Evolutionary conservation across 495 filamentous ascomycete species (phyloP).

Genomic region (Aspergillus egyptiacus): DNA sequence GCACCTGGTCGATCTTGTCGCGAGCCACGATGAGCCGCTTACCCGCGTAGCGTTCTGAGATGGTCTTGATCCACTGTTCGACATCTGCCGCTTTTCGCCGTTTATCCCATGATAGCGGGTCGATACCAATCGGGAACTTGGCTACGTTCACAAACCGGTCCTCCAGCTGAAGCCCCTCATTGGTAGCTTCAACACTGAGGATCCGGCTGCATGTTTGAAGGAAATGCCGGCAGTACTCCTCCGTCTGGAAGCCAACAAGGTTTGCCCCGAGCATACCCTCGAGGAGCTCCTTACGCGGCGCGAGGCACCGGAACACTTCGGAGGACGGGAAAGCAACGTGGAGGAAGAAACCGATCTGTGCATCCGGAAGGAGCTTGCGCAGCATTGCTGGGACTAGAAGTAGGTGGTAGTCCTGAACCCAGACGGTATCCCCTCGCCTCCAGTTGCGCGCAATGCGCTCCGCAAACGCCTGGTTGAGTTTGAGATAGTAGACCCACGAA

Average conservation of each 20-base stretch:
- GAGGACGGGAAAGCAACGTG: slow-evolving; percentile 94
- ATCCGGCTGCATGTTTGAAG: slow-evolving; percentile 88
- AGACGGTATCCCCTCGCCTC: slow-evolving; percentile 84
- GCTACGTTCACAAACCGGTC: slow-evolving; percentile 85
- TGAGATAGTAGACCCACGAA: slow-evolving; percentile 89
- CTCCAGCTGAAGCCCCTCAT: slow-evolving; percentile 82
- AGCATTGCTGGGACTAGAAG: slow-evolving; percentile 89
- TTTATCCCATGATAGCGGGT: slow-evolving; percentile 65
- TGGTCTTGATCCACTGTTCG: slow-evolving; percentile 66
- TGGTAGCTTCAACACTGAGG: slow-evolving; percentile 77
- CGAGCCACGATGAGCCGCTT: slow-evolving; percentile 87
- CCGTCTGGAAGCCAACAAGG: slow-evolving; percentile 84
- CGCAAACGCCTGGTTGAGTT: slow-evolving; percentile 83
- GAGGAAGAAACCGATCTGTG: slow-evolving; percentile 90
- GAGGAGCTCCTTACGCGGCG: slow-evolving; percentile 74
- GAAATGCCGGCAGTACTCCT: slow-evolving; percentile 89
- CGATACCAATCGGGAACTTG: slow-evolving; percentile 64
- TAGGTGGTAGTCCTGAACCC: slow-evolving; percentile 93
- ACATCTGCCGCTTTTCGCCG: slow-evolving; percentile 70
- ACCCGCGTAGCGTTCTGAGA: slow-evolving; percentile 71
- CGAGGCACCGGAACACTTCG: slow-evolving; percentile 86
- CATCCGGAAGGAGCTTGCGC: slow-evolving; percentile 75
- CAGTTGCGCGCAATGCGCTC: slow-evolving; percentile 83
- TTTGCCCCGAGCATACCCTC: slow-evolving; percentile 90
- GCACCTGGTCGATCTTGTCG: slow-evolving; percentile 87